A percentile compares a stretch with the other conserved stretches of the same genome.
These are phyloP conservation scores for Xylaria palmicola DNA, from an alignment of 495 filamentous ascomycete species.

Conservation along the genomic window DNA sequence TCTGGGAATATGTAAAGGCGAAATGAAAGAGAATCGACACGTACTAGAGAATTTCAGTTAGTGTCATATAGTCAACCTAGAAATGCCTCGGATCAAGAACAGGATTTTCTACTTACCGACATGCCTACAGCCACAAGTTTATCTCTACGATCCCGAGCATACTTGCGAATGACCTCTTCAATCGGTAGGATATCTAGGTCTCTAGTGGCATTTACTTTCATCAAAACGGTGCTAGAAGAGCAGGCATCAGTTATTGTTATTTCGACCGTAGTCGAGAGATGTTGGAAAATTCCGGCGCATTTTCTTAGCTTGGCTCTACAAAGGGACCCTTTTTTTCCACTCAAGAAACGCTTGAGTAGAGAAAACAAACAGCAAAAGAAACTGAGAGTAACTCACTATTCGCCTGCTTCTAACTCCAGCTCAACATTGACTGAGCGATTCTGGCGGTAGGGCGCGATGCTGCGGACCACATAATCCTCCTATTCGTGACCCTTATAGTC, in stretches of 20 bases:
- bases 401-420: conserved; percentile 76
- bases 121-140: conserved; percentile 8
- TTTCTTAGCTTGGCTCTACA: no score
- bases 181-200: conserved; percentile 49
- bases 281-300: no score
- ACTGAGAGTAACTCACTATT: no score
- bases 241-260: no score
- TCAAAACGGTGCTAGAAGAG: conserved; percentile 65
- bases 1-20: background rate
- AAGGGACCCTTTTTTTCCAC: no score
- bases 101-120: background rate
- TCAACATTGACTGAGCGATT: conserved; percentile 79
- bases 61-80: no score
- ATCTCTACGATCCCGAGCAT: conserved; percentile 63
- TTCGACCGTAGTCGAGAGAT: no score
- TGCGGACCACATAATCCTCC: conserved; percentile 82
- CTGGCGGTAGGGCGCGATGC: conserved; percentile 67
- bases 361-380: no score
- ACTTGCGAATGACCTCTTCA: conserved; percentile 65
- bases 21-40: background rate
- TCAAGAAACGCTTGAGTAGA: no score
- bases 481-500: no score
- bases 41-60: conserved; percentile 2
- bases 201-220: conserved; percentile 74
- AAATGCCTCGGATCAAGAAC: background rate